Evolutionary conservation across 306 rosid species (phyloP), one percentile per base, ranked within the genome.

Genomic region (Coriaria nepalensis): DNA sequence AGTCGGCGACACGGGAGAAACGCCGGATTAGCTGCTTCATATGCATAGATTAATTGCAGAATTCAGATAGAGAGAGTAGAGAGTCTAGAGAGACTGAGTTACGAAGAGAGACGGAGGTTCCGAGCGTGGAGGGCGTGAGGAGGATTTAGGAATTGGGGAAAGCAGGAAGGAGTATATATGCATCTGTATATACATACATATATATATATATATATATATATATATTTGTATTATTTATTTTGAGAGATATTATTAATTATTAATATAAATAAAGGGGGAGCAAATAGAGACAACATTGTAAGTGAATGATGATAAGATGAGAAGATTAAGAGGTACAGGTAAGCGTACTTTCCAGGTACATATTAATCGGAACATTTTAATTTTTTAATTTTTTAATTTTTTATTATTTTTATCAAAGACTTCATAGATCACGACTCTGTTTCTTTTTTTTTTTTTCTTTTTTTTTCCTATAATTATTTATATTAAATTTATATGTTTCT

Each of bases 271-370:
- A 7, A 53, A 1, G 11, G 38, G 44, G 9, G 0, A 6, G 60
- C 14, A 49, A 57, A 47, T 38, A 39, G 47, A 5, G 33, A 14
- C 6, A 11, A 50, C 43, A 50, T 2, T 35, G 4, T 82, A 87
- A 82, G 94, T 3, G 29, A 20, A 77, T 61, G 56, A 59, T 77
- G 96, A 70, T 63, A 78, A 71, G 75, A 15, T 5, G 46, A 40
- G 76, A 73, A 72, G 55, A 61, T 49, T 57, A 75, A 76, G 87
- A 80, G 93, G 94, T 87, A 87, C 96, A 53, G 86, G 78, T 71
- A 69, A 70, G 83, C 93, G 96, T 87, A 87, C 96, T 83, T 73
- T 75, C 68, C 69, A 67, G 94, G 96, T 87, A 87, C 96, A 72
- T 20, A 73, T 63, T 42, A 62, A 51, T 43, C 14, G 42, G 65